Conservation (phyloP, 345 rosid genomes). For the Trapa incisa region DNA sequence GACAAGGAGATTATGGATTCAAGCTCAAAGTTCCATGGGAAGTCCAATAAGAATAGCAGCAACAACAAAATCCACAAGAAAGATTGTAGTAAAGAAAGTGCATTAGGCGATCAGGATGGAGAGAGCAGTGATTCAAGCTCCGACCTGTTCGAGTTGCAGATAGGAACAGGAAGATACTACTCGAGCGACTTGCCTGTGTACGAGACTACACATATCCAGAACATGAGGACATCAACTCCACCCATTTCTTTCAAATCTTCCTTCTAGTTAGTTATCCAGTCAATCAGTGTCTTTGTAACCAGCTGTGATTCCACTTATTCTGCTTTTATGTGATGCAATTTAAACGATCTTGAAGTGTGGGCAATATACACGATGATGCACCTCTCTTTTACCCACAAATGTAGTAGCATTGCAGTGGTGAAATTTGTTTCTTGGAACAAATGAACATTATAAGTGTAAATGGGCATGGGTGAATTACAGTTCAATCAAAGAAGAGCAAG, state of each 20-base stretch:
- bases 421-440: background rate
- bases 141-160: conserved; percentile 13
- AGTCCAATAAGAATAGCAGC: background rate
- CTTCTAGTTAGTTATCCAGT: background rate
- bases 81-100: background rate
- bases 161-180: background rate
- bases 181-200: conserved; percentile 10
- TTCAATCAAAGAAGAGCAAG: too few species aligned
- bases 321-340: background rate
- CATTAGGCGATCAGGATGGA: background rate
- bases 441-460: background rate
- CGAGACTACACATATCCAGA: conserved; percentile 8
- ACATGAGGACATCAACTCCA: conserved; percentile 1
- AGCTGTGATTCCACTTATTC: background rate
- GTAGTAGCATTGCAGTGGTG: too few species aligned
- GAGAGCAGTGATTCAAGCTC: conserved; percentile 13
- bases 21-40: background rate
- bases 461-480: background rate
- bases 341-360: too few species aligned
- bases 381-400: background rate
- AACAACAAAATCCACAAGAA: background rate
- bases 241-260: background rate
- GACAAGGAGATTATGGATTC: background rate
- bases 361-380: too few species aligned
- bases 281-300: background rate